Evolutionary conservation across 257 asterid genomes (phyloP), one percentile per base, ranked within the genome.

Genomic region (Solanum gandarillasii): DNA sequence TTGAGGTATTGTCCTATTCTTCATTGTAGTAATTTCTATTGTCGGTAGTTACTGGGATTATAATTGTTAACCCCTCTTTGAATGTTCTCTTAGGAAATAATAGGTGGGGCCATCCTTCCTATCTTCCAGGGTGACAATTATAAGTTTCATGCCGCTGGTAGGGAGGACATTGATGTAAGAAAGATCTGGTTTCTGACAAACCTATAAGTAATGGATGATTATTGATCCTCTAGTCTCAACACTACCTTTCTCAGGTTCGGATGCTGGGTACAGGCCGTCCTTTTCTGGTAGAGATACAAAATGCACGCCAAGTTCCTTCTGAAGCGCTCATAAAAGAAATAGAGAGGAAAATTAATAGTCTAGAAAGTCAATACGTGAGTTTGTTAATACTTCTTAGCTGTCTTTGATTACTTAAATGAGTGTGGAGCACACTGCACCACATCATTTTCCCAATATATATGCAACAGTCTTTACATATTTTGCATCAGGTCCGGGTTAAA

Each of bases 261-360:
- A 97, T 97, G 99, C 89, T 97, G 81, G 99, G 99, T 68, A 91
- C 98, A 72, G 99, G 99, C 81, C 94, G 99, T 52, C 99, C 99
- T 29, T 97, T 97, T 89, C 95, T 97, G 83, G 93, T 95, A 87
- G 99, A 97, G 94, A 89, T 95, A 89, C 98, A 91, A 90, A 97
- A 97, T 75, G 96, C 98, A 85, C 98, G 93, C 72, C 92, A 65
- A 88, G 88, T 92, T 41, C 98, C 97, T 83, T 93, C 96, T 83
- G 95, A 91, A 48, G 84, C 35, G 88, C 89, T 94, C 87, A 91
- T 97, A 87, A 95, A 95, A 91, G 94, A 94, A 83, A 95, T 94
- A 58, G 98, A 95, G 92, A 90, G 11, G 86, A 93, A 92, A 91
- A 95, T 97, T 88, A 95, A 97, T 89, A 93, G 89, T 91, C 88